A percentile compares a stretch with the other conserved stretches of the same genome.
phyloP scores from a whole-genome alignment of 1,139 yeast species.

The Kazachstania sp. region DNA sequence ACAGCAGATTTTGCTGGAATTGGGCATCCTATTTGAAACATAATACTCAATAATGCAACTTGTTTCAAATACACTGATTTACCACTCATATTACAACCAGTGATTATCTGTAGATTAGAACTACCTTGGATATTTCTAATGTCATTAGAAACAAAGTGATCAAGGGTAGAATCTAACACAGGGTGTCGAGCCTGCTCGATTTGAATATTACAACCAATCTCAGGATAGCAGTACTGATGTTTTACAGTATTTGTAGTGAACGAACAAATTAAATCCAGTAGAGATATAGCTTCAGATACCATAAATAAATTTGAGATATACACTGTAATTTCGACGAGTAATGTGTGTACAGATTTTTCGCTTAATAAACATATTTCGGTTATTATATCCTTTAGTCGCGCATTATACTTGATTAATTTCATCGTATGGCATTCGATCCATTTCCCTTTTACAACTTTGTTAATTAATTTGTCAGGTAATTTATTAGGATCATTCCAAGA shows the following conservation, averaged over 20 bases:
- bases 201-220: conserved; percentile 29
- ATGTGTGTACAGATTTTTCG: conserved; percentile 33
- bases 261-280: conserved; percentile 37
- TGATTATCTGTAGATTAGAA: conserved; percentile 37
- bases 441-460: conserved; percentile 29
- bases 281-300: conserved; percentile 39
- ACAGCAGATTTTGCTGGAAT: conserved; percentile 38
- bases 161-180: conserved; percentile 29
- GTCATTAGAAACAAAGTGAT: conserved; percentile 35
- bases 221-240: conserved; percentile 33
- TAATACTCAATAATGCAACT: conserved; percentile 33
- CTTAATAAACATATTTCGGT: conserved; percentile 37
- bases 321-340: conserved; percentile 26
- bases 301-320: conserved; percentile 35
- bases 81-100: conserved; percentile 45
- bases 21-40: conserved; percentile 41
- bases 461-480: conserved; percentile 34
- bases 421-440: conserved; percentile 37
- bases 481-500: conserved; percentile 7
- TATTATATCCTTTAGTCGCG: conserved; percentile 35
- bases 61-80: conserved; percentile 41
- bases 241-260: conserved; percentile 31
- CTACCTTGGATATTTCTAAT: conserved; percentile 31
- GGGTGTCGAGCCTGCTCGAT: conserved; percentile 38
- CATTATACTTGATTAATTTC: conserved; percentile 36